Evolutionary conservation across 2,329 filamentous ascomycete species (phyloP).

Genomic region (Sporothrix brunneoviolacea): DNA sequence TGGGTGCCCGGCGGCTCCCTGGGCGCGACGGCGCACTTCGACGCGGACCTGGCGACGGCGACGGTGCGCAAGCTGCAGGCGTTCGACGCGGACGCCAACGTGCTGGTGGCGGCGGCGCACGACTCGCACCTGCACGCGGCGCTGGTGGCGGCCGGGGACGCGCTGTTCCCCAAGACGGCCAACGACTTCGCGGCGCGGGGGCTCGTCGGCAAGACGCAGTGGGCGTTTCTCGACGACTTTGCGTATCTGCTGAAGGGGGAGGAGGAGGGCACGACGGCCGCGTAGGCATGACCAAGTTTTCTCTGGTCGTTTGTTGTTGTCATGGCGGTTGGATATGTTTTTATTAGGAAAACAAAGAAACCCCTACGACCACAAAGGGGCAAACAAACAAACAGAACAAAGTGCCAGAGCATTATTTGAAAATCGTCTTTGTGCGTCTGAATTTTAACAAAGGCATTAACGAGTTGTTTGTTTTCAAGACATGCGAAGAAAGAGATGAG

Average conservation of each 20-base stretch:
- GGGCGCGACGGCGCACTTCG: conserved; percentile 18
- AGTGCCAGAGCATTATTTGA: too few species aligned
- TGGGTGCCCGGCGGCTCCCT: conserved; percentile 21
- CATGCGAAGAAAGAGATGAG: too few species aligned
- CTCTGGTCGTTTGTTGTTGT: too few species aligned
- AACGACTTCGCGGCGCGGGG: conserved; percentile 40
- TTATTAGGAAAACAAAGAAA: too few species aligned
- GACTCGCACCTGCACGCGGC: conserved; percentile 36
- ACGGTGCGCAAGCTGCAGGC: conserved; percentile 40
- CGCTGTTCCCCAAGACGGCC: conserved; percentile 41
- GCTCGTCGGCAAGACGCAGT: conserved; percentile 38
- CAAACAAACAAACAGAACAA: too few species aligned
- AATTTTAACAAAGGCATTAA: too few species aligned
- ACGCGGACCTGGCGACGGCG: conserved; percentile 27
- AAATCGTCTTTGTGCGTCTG: too few species aligned
- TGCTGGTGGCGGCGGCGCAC: conserved; percentile 42
- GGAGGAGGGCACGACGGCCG: too few species aligned
- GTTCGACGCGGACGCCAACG: conserved; percentile 36
- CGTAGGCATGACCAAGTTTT: too few species aligned
- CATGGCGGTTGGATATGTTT: too few species aligned
- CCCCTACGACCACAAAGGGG: too few species aligned
- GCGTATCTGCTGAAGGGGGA: not conserved
- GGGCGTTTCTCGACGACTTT: conserved; percentile 46
- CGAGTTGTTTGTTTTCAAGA: too few species aligned
- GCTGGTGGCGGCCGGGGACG: conserved; percentile 24